phyloP scores from a whole-genome alignment of 495 filamentous ascomycete genomes.

The Penicillium bialowiezense region DNA sequence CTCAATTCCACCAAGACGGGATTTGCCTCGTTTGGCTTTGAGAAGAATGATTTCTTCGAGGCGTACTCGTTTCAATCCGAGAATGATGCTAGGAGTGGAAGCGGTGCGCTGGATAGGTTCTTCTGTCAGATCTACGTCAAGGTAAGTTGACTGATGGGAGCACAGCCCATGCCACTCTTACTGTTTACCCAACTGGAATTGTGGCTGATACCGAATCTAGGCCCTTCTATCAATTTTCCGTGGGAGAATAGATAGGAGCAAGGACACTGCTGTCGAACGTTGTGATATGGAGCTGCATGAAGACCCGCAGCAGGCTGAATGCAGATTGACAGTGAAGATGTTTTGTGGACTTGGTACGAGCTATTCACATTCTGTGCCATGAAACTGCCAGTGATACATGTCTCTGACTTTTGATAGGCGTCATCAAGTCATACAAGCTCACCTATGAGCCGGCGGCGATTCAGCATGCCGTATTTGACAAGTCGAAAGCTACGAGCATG shows the following conservation, averaged over 20 bases:
- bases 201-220: conserved; percentile 32
- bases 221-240: conserved; percentile 75
- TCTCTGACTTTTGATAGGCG: conserved; percentile 48
- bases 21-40: conserved; percentile 78
- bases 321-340: conserved; percentile 77
- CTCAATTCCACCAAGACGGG: conserved; percentile 93
- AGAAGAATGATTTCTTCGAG: conserved; percentile 74
- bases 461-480: conserved; percentile 86
- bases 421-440: conserved; percentile 87
- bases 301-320: conserved; percentile 64
- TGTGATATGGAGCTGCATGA: conserved; percentile 86
- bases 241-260: conserved; percentile 62
- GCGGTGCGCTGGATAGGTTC: conserved; percentile 51
- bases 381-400: neutral
- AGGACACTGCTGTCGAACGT: conserved; percentile 75
- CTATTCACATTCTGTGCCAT: neutral
- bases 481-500: conserved; percentile 60
- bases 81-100: conserved; percentile 10
- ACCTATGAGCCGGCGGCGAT: conserved; percentile 81
- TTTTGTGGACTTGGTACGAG: conserved; percentile 76
- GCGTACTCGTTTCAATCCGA: conserved; percentile 51
- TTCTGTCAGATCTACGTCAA: conserved; percentile 74
- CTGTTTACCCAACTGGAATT: too few species aligned
- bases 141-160: conserved; percentile 36
- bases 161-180: too few species aligned